Evolutionary conservation across 345 rosid genomes (phyloP), one percentile per base, ranked within the genome.

Genomic region (Aegle marmelos): DNA sequence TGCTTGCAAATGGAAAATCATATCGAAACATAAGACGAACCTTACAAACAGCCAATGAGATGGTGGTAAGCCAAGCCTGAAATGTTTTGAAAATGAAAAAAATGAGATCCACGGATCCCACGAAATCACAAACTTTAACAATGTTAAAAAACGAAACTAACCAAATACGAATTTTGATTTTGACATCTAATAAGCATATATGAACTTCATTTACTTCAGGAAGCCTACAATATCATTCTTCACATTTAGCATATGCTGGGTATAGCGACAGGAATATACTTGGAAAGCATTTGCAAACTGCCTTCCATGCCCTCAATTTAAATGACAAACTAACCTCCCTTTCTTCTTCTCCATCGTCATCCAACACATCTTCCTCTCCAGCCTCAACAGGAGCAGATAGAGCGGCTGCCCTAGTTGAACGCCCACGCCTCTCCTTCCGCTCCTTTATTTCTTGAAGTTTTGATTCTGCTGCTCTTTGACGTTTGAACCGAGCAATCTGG

Each of bases 341-440:
- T 79, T 97, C 98, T 82, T 97, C 98, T 89, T 97, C 99, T 41
- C 93, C 86, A 78, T 94, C 98, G n/a, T 93, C 98, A 84, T 94
- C 97, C 63, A 90, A 80, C 45, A 84, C 68, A 76, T 94, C 95
- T 74, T 96, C 99, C 80, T 96, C 98, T 57, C 93, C 98, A 30
- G 85, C 78, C 87, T 91, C 97, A 85, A 90, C 86, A 2, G 94
- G 99, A 75, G 98, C 79, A 2, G 98, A 94, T 72, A 92, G 72
- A 62, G 98, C 87, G 76, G 93, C 78, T 62, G 97, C 99, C 80
- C 78, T 91, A 21, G 84, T 88, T 71, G 99, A 92, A 75, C 93
- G 90, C 39, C 93, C 89, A 62, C 92, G 91, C 39, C 95, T 80
- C 86, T 94, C 98, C 83, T 91, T 97, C 82, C 90, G 84, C 82